These are phyloP conservation scores for Dictyophora rubrovolvata DNA, from an alignment of 768 basidiomycete genomes.

Conservation along the genomic window DNA sequence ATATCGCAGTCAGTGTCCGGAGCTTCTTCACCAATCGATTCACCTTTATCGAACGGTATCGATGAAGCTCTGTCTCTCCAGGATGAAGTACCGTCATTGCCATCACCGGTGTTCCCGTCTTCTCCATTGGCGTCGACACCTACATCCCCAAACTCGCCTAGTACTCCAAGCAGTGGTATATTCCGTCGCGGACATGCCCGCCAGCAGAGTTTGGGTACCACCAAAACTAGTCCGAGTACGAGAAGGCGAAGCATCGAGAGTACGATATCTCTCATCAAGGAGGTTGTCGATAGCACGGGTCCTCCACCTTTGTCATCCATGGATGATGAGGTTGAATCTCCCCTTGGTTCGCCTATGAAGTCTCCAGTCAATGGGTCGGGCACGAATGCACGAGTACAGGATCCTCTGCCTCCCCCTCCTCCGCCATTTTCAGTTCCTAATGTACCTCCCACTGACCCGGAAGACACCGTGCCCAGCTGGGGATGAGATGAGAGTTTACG, in stretches of 20 bases:
- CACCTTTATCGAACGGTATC: conserved; percentile 23
- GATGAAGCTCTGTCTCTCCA: conserved; percentile 20
- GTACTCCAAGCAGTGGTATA: conserved; percentile 20
- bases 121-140: conserved; percentile 19
- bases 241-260: conserved; percentile 87
- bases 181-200: conserved; percentile 67
- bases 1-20: conserved; percentile 48
- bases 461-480: neutral
- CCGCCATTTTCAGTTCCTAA: neutral
- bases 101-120: conserved; percentile 36
- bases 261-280: conserved; percentile 91
- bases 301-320: neutral
- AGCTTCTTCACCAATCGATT: conserved; percentile 23
- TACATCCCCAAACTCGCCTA: conserved; percentile 14
- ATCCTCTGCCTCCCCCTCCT: neutral
- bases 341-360: neutral
- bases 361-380: neutral
- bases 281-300: conserved; percentile 72
- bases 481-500: neutral
- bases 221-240: conserved; percentile 90
- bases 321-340: neutral
- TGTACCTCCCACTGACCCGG: neutral
- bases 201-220: conserved; percentile 84
- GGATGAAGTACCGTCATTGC: conserved; percentile 7
- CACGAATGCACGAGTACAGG: neutral